Conservation (phyloP, 2,329 filamentous ascomycete genomes). For the Macroventuria anomochaeta region DNA sequence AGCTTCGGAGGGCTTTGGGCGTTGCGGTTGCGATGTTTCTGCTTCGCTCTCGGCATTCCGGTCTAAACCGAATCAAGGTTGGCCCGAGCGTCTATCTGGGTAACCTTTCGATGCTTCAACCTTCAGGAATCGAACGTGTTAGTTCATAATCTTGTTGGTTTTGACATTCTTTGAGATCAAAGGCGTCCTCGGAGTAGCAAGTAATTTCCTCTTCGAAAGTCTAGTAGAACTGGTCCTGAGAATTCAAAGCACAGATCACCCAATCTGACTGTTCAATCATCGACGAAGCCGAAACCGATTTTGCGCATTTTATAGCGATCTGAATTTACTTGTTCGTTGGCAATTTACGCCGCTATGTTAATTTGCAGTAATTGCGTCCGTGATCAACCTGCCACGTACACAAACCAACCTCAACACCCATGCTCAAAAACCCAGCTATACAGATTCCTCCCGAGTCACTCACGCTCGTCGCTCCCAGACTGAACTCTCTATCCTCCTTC, state of each 20-base stretch:
- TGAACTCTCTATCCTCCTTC: slow-evolving; percentile 84
- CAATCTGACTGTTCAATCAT: not conserved
- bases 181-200: too few species aligned
- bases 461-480: slow-evolving; percentile 85
- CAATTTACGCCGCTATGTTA: not conserved
- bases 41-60: slow-evolving; percentile 7
- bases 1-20: slow-evolving; percentile 29
- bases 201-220: too few species aligned
- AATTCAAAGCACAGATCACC: not conserved
- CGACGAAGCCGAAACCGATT: too few species aligned
- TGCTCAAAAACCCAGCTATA: slow-evolving; percentile 82
- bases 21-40: slow-evolving; percentile 21
- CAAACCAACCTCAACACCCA: slow-evolving; percentile 79
- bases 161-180: too few species aligned
- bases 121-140: too few species aligned
- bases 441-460: slow-evolving; percentile 93
- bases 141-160: too few species aligned
- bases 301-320: too few species aligned
- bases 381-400: slow-evolving; percentile 85
- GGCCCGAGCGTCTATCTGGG: not conserved
- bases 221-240: too few species aligned
- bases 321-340: too few species aligned
- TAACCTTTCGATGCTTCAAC: not conserved
- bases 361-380: slow-evolving; percentile 68
- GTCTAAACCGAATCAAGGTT: slow-evolving; percentile 14